Conservation (phyloP, 2,329 filamentous ascomycete species). For the Pseudocercospora pini-densiflorae region DNA sequence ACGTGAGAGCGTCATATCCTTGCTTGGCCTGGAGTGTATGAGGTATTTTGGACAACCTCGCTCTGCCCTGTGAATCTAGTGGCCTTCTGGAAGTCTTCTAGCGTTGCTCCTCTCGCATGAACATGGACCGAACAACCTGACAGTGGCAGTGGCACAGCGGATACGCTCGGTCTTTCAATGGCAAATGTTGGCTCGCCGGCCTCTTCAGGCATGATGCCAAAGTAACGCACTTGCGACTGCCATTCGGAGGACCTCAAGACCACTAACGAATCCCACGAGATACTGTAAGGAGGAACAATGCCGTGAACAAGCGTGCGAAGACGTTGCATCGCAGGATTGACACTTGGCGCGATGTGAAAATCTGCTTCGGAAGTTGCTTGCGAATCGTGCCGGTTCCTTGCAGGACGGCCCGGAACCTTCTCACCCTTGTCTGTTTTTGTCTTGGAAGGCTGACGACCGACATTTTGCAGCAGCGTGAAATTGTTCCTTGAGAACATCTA, state of each 20-base stretch:
- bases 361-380: neutral
- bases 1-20: neutral
- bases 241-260: neutral
- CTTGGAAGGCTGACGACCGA: neutral
- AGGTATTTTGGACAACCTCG: neutral
- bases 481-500: neutral
- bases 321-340: neutral
- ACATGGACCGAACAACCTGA: neutral
- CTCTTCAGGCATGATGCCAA: neutral
- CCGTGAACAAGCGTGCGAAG: neutral
- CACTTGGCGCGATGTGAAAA: neutral
- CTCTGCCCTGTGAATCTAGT: neutral
- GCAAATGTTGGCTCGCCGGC: neutral
- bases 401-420: neutral
- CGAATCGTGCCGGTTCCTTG: neutral
- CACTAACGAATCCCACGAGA: neutral
- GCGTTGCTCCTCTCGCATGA: neutral
- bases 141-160: neutral
- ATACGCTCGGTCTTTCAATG: neutral
- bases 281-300: neutral
- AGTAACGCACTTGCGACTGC: neutral
- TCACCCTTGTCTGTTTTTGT: too few relatives aligned
- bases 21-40: neutral
- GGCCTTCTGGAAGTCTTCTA: slow-evolving; percentile 5
- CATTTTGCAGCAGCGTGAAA: neutral